A percentile compares a stretch with the other conserved stretches of the same genome.
Evolutionary conservation across 2,329 filamentous ascomycete genomes (phyloP).

Genomic region (Trichophyton benhamiae): DNA sequence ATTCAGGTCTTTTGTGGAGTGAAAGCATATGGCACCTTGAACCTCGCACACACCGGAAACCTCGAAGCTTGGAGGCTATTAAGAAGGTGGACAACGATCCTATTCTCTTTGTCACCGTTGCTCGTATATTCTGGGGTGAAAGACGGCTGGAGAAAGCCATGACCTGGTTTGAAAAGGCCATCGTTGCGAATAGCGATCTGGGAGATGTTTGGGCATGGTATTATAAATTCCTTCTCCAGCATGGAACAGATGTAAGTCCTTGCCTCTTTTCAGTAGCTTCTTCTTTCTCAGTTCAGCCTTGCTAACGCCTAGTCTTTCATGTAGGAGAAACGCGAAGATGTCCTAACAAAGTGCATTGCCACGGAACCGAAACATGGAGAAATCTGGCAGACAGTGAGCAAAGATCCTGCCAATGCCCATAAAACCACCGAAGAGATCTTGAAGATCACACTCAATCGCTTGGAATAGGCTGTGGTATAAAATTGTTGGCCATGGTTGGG

Average conservation of each 20-base stretch:
- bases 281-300: conserved; percentile 7
- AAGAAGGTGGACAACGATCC: conserved; percentile 94
- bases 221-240: conserved; percentile 80
- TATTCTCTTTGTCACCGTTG: conserved; percentile 77
- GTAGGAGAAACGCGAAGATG: conserved; percentile 72
- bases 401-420: conserved; percentile 69
- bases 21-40: conserved; percentile 96
- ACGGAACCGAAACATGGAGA: conserved; percentile 89
- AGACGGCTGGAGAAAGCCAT: conserved; percentile 84
- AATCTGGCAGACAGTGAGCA: conserved; percentile 74
- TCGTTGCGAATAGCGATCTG: conserved; percentile 70
- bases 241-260: conserved; percentile 61
- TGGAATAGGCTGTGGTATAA: not conserved
- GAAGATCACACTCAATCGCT: conserved; percentile 48
- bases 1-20: conserved; percentile 76
- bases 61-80: conserved; percentile 82
- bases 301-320: not conserved
- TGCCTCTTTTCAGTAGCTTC: not conserved
- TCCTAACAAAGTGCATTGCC: conserved; percentile 64
- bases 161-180: conserved; percentile 94
- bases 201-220: conserved; percentile 99
- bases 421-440: conserved; percentile 69
- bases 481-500: too few species aligned
- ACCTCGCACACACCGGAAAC: conserved; percentile 79
- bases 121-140: conserved; percentile 92